Evolutionary conservation across 805 yeast genomes (phyloP).

Genomic region (Saturnispora kantuleensis): DNA sequence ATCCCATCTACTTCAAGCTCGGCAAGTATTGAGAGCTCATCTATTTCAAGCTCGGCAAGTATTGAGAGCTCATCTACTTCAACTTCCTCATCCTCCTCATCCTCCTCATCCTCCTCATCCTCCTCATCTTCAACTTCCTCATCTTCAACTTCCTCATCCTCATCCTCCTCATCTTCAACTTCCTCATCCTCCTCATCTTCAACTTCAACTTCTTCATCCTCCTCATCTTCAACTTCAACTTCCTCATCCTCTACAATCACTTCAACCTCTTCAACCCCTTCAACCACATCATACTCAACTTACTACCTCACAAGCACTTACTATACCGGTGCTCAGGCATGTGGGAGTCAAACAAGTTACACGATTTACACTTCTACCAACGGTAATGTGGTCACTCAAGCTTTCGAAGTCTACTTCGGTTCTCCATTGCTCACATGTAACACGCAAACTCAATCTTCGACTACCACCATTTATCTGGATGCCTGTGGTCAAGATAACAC

Average conservation of each 20-base stretch:
- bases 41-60: constrained; percentile 9
- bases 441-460: background rate
- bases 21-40: constrained; percentile 6
- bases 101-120: too few relatives aligned
- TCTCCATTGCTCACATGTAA: background rate
- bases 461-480: background rate
- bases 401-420: background rate
- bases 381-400: background rate
- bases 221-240: constrained; percentile 5
- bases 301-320: constrained; percentile 17
- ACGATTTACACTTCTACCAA: constrained; percentile 15
- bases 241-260: constrained; percentile 7
- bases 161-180: constrained; percentile 16
- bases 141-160: constrained; percentile 11
- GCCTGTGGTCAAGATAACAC: constrained; percentile 7
- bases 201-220: constrained; percentile 5
- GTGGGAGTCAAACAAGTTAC: constrained; percentile 16
- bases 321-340: constrained; percentile 17
- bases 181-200: constrained; percentile 12
- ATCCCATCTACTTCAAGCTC: constrained; percentile 8
- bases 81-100: constrained; percentile 4
- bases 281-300: constrained; percentile 16
- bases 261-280: constrained; percentile 11
- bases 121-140: constrained; percentile 6
- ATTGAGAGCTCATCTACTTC: constrained; percentile 2